Conservation (phyloP, 208 protist genomes). For the Acanthamoeba castellanii region DNA sequence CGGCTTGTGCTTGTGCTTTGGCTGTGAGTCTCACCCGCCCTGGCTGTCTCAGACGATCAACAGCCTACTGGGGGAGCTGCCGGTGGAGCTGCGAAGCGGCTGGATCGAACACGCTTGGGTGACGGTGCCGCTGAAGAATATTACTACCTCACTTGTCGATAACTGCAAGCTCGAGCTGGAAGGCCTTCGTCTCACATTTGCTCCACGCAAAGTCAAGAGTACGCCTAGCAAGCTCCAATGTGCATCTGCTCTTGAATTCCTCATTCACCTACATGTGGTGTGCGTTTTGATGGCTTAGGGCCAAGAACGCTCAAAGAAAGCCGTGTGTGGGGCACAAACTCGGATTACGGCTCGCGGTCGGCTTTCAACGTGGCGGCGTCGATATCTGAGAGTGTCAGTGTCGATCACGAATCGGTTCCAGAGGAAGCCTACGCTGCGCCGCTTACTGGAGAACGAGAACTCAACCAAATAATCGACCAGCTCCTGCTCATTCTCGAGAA, state of each 20-base stretch:
- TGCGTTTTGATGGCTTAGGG: background rate
- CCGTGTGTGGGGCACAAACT: slow-evolving; percentile 41
- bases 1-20: background rate
- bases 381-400: slow-evolving; percentile 24
- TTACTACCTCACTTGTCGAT: slow-evolving; percentile 54
- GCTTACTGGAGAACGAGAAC: slow-evolving; percentile 55
- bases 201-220: slow-evolving; percentile 37
- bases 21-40: too few relatives aligned
- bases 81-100: slow-evolving; percentile 41
- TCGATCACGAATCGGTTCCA: background rate
- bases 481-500: slow-evolving; percentile 72
- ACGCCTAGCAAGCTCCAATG: background rate
- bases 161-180: slow-evolving; percentile 74
- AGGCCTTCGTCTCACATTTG: slow-evolving; percentile 46
- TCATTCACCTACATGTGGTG: background rate
- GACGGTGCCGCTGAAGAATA: slow-evolving; percentile 62
- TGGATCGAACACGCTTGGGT: slow-evolving; percentile 77
- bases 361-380: background rate
- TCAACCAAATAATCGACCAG: slow-evolving; percentile 67
- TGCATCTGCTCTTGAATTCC: background rate
- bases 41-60: slow-evolving; percentile 45
- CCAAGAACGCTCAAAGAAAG: background rate
- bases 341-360: slow-evolving; percentile 69
- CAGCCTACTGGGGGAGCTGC: slow-evolving; percentile 53
- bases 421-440: slow-evolving; percentile 5